Evolutionary conservation across 805 yeast species (phyloP).

Genomic region (Wickerhamomyces subpelliculosus): DNA sequence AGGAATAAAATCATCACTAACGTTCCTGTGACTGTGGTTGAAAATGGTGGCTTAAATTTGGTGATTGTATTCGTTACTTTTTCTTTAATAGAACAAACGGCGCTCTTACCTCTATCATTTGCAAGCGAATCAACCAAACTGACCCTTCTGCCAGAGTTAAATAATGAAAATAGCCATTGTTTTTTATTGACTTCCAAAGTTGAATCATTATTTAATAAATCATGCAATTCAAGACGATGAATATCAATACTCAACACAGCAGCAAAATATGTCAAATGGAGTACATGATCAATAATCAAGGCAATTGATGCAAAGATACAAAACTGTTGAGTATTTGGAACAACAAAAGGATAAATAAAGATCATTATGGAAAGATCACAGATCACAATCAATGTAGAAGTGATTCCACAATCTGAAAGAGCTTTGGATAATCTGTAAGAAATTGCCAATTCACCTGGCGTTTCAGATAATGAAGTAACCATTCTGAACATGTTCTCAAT

Average conservation of each 20-base stretch:
- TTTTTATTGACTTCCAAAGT: conserved; percentile 1
- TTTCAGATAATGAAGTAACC: conserved; percentile 30
- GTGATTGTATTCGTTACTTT: conserved; percentile 6
- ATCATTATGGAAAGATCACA: conserved; percentile 21
- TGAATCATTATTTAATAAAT: conserved; percentile 27
- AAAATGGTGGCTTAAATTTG: conserved; percentile 31
- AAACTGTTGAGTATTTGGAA: conserved; percentile 29
- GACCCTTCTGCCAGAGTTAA: not conserved
- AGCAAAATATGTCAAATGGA: conserved; percentile 58
- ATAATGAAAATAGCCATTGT: not conserved
- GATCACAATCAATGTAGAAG: conserved; percentile 30
- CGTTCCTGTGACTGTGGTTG: conserved; percentile 26
- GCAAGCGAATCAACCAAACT: too few relatives aligned
- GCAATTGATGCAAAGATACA: conserved; percentile 41
- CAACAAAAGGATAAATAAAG: conserved; percentile 23
- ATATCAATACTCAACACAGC: conserved; percentile 65
- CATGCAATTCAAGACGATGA: conserved; percentile 54
- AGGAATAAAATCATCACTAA: conserved; percentile 19
- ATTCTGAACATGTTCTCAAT: conserved; percentile 43
- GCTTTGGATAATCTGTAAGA: conserved; percentile 31
- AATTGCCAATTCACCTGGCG: conserved; percentile 37
- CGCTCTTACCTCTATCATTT: too few relatives aligned
- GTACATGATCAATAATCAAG: conserved; percentile 48
- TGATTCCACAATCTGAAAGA: conserved; percentile 27
- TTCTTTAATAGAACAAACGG: too few relatives aligned